A percentile compares a stretch with the other conserved stretches of the same genome.
Evolutionary conservation across 495 filamentous ascomycete species (phyloP).

Genomic region (Thozetella sp.): DNA sequence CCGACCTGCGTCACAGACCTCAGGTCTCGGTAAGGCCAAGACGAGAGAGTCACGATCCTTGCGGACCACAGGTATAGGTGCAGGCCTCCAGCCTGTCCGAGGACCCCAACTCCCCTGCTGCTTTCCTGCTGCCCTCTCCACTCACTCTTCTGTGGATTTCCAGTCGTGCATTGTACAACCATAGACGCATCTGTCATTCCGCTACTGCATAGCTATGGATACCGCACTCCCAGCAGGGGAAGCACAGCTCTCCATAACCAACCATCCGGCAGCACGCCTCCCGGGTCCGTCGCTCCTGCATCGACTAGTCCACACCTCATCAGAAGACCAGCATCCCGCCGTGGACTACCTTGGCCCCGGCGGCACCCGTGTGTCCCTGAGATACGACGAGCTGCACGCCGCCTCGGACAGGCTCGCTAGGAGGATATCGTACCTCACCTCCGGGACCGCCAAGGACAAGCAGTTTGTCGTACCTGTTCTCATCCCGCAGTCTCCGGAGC

Average conservation of each 20-base stretch:
- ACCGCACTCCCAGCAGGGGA: not conserved
- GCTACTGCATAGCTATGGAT: not conserved
- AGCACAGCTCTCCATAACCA: slow-evolving; percentile 56
- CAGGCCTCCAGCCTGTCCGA: no score
- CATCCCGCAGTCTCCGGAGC: slow-evolving; percentile 65
- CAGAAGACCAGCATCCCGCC: slow-evolving; percentile 8
- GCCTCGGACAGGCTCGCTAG: slow-evolving; percentile 54
- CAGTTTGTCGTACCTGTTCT: slow-evolving; percentile 69
- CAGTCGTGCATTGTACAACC: no score
- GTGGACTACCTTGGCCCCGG: slow-evolving; percentile 60
- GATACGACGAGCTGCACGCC: slow-evolving; percentile 61
- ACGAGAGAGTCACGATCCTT: no score
- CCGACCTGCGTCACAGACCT: no score
- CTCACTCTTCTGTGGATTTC: no score
- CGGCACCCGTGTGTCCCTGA: slow-evolving; percentile 42
- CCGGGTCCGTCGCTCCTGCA: slow-evolving; percentile 66
- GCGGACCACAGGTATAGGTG: no score
- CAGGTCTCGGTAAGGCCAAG: no score
- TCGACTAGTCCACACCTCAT: slow-evolving; percentile 45
- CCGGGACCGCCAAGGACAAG: not conserved
- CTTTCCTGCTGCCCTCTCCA: no score
- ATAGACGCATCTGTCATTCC: not conserved
- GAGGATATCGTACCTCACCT: slow-evolving; percentile 37
- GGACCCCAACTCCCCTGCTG: no score
- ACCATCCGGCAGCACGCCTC: slow-evolving; percentile 51